These are phyloP conservation scores for Ustilago sp. DNA, from an alignment of 1,284 basidiomycete species.

Conservation along the genomic window DNA sequence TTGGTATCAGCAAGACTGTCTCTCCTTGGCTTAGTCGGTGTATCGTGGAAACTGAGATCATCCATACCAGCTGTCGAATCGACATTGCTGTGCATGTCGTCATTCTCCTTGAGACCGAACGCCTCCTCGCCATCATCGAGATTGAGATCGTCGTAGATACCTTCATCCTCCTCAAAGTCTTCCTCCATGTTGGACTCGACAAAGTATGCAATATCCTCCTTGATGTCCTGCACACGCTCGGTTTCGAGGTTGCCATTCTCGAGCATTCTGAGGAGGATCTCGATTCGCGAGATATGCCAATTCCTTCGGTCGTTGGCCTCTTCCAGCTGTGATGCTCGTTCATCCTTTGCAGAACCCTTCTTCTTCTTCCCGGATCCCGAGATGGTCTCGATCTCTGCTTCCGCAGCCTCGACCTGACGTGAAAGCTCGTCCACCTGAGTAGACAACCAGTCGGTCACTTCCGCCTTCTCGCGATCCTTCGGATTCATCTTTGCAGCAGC, in stretches of 20 bases:
- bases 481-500: constrained; percentile 95
- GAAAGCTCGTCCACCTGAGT: constrained; percentile 84
- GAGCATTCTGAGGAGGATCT: constrained; percentile 90
- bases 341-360: constrained; percentile 75
- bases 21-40: constrained; percentile 40
- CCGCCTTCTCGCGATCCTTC: constrained; percentile 94
- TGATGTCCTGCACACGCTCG: constrained; percentile 84
- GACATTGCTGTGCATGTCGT: constrained; percentile 74
- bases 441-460: constrained; percentile 76
- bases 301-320: constrained; percentile 90
- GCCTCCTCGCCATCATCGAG: constrained; percentile 88
- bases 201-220: constrained; percentile 97
- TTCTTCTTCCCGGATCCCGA: constrained; percentile 81
- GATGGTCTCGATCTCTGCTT: constrained; percentile 94
- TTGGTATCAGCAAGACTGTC: constrained; percentile 73
- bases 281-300: constrained; percentile 94
- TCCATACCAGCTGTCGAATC: constrained; percentile 72
- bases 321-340: constrained; percentile 85
- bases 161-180: constrained; percentile 96
- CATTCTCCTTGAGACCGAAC: constrained; percentile 73
- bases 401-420: constrained; percentile 91
- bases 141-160: constrained; percentile 97
- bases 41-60: constrained; percentile 48
- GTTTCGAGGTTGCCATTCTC: constrained; percentile 91
- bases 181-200: constrained; percentile 97